phyloP scores from a whole-genome alignment of 176 grass and related monocot genomes.

The Hordeum vulgare region DNA sequence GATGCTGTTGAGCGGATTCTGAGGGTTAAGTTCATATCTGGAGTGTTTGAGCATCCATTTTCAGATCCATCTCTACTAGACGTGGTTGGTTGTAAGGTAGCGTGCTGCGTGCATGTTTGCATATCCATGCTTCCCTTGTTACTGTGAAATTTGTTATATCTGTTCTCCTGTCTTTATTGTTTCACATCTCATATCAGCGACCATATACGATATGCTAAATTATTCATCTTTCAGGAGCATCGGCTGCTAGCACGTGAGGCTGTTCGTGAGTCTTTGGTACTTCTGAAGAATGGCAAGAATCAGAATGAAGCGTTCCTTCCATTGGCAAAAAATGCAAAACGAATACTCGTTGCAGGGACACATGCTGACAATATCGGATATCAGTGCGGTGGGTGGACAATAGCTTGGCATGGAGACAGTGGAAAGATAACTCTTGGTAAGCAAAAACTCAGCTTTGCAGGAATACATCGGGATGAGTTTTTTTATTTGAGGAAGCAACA shows the following conservation, averaged over 20 bases:
- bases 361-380: slow-evolving; percentile 90
- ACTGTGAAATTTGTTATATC: neutral
- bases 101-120: neutral
- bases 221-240: slow-evolving; percentile 55
- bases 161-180: neutral
- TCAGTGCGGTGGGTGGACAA: slow-evolving; percentile 97
- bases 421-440: slow-evolving; percentile 75
- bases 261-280: slow-evolving; percentile 81
- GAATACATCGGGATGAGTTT: neutral
- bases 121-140: neutral
- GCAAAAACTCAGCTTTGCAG: neutral
- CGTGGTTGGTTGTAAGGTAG: slow-evolving; percentile 72
- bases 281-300: slow-evolving; percentile 92
- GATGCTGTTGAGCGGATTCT: slow-evolving; percentile 82
- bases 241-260: slow-evolving; percentile 67
- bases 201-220: neutral
- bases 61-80: slow-evolving; percentile 58
- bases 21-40: slow-evolving; percentile 87
- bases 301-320: slow-evolving; percentile 59
- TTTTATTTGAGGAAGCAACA: neutral
- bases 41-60: slow-evolving; percentile 87
- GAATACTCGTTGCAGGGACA: slow-evolving; percentile 64
- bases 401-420: slow-evolving; percentile 66
- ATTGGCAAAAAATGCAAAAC: slow-evolving; percentile 67
- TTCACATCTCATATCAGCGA: neutral